Evolutionary conservation across 331 rosid species (phyloP), one percentile per base, ranked within the genome.

Genomic region (Quercus lobata): DNA sequence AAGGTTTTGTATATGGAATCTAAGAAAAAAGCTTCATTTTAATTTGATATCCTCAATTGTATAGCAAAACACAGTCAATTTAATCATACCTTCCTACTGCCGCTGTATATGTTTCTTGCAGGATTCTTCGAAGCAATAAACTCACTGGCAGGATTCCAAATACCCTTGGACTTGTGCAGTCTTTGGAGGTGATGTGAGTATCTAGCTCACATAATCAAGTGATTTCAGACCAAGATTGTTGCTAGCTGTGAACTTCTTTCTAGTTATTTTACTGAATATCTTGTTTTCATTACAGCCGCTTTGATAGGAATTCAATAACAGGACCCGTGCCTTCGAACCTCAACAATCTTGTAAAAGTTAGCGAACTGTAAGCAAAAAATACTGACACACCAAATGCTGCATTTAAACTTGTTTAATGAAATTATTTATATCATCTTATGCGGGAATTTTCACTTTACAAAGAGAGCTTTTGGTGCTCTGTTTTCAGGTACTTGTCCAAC

Each of bases 401-500:
- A 30, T 71, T 63, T 63, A 30, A 77, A 57, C 74, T 74, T 89
- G 79, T 84, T 95, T 80, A 80, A 85, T 78, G 90, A 92, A 55
- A 74, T 92, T 84, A 79, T 93, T 79, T 71, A 25, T 71, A 35
- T 27, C 66, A 78, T n/a, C 58, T 5, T n/a, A 32, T 12, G 10
- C 53, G 75, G 17, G 73, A 75, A 41, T 27, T 63, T 77, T 19
- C 41, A 37, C 27, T 79, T 21, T 55, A 63, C 34, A 60, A 24
- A 72, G 61, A 78, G 7, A 53, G 54, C 49, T 75, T 73, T 57
- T 54, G 6, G 11, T 52, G 66, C 25, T 69, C 57, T 82, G 21
- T 58, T 58, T 58, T 73, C 84, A 93, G 97, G 91, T 44, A 72
- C 75, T 77, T 89, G 80, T 85, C 97, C 79, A 83, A 86, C 82